phyloP scores from a whole-genome alignment of 1,284 basidiomycete genomes.

The Malassezia arunalokei region DNA sequence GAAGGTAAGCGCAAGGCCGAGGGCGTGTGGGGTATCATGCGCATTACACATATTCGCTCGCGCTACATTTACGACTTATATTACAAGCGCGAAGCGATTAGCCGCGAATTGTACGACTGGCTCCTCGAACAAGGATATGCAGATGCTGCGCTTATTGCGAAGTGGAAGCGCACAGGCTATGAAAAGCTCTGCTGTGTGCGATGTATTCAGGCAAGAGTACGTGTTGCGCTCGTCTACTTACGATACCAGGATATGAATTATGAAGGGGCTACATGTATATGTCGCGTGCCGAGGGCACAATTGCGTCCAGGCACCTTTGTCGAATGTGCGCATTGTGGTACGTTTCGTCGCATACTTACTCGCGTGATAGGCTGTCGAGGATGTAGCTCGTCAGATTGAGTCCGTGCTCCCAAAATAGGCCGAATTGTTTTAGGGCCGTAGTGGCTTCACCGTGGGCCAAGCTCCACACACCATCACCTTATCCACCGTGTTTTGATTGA shows the following conservation, averaged over 20 bases:
- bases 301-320: conserved; percentile 84
- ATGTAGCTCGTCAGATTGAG: conserved; percentile 31
- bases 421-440: background rate
- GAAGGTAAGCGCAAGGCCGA: conserved; percentile 96
- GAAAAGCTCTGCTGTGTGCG: conserved; percentile 94
- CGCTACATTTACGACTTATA: conserved; percentile 96
- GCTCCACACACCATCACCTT: background rate
- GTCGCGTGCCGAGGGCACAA: conserved; percentile 87
- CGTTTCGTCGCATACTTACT: conserved; percentile 44
- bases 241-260: conserved; percentile 79
- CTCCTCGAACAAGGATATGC: conserved; percentile 92
- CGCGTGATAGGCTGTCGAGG: conserved; percentile 23
- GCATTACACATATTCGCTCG: conserved; percentile 75
- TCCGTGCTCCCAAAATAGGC: background rate
- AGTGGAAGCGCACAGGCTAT: conserved; percentile 98
- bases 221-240: conserved; percentile 27
- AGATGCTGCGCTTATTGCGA: conserved; percentile 94
- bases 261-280: conserved; percentile 96
- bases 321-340: conserved; percentile 91
- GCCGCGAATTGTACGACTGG: conserved; percentile 92
- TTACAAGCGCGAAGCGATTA: conserved; percentile 94
- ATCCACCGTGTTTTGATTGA: background rate
- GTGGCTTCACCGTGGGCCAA: background rate
- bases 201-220: conserved; percentile 84
- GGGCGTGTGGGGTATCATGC: conserved; percentile 97